Evolutionary conservation across 768 basidiomycete genomes (phyloP).

Genomic region (Rhizopogon rudus): DNA sequence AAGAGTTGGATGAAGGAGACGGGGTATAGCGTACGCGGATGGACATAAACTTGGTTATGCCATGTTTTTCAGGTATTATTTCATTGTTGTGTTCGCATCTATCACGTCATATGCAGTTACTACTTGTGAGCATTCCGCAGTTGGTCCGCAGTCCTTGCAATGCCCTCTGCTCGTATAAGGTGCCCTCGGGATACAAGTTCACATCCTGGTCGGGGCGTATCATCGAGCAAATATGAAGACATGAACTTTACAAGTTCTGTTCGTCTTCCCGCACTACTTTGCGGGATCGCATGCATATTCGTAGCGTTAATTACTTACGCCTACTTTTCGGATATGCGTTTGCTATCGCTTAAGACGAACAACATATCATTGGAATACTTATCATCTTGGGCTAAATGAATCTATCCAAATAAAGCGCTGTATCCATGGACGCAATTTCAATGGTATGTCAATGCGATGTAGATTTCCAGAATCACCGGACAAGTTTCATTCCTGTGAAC

Average conservation of each 20-base stretch:
- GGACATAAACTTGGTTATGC: background rate
- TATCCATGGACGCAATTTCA: no score
- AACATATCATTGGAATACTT: background rate
- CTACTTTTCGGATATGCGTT: background rate
- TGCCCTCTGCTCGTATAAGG: slow-evolving; percentile 63
- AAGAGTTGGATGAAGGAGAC: slow-evolving; percentile 61
- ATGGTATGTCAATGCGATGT: background rate
- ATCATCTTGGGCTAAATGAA: background rate
- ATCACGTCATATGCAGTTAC: slow-evolving; percentile 1
- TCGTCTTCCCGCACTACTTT: background rate
- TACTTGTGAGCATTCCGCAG: slow-evolving; percentile 2
- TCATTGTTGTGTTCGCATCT: background rate
- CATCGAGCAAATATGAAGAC: slow-evolving; percentile 59
- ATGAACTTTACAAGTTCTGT: background rate
- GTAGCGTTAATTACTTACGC: background rate
- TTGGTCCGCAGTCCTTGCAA: background rate
- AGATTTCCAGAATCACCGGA: slow-evolving; percentile 15
- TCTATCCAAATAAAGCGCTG: background rate
- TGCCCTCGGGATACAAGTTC: slow-evolving; percentile 60
- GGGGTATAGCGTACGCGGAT: slow-evolving; percentile 32
- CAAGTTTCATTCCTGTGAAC: slow-evolving; percentile 55
- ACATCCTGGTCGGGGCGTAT: slow-evolving; percentile 68
- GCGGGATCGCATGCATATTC: background rate
- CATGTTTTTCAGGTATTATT: slow-evolving; percentile 4
- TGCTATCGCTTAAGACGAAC: background rate